Evolutionary conservation across 306 rosid species (phyloP), one percentile per base, ranked within the genome.

Genomic region (Vigna trinervia): DNA sequence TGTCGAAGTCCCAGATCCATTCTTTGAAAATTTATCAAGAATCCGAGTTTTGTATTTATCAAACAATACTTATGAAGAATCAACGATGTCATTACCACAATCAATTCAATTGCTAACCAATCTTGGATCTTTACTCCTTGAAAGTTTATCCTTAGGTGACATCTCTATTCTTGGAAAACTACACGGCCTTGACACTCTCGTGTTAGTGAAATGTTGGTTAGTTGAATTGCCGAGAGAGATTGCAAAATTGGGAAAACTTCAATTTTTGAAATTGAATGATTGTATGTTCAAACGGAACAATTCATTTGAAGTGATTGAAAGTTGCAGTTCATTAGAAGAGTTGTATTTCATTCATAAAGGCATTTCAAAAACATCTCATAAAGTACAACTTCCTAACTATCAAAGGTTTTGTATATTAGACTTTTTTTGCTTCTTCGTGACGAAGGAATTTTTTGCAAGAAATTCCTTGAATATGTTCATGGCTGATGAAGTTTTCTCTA

Each of bases 311-410:
- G 58, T 52, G 22, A 52, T 52, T 52, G 5, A 19, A 19, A 2
- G 5, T 17, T 78, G 83, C 34, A 14, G 5, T 1, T 46, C 46
- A 13, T 48, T 83, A 10, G 73, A 82, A 67, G 86, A 82, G 43
- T 48, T 78, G 26, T 58, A 72, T 28, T 3, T 59, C 4, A 5
- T 4, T 56, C 0, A 0, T 8, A 0, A 7, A 0, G 12, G 0
- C 74, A 26, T 65, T n/a, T 52, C 20, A 53, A 19, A 1, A 17
- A 53, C 3, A 0, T 4, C 10, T 12, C 12, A 17, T 17, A 8
- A 53, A 2, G 5, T 53, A 19, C 19, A 17, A 1, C 59, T 53
- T 8, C 70, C 63, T 5, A 0, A 2, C 52, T 36, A 77, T 22
- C 12, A 56, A n/a, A 82, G 52, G 36, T 82, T 53, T 15, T 10